Evolutionary conservation across 768 basidiomycete genomes (phyloP), one percentile per base, ranked within the genome.

Genomic region (Collybiopsis confluens): DNA sequence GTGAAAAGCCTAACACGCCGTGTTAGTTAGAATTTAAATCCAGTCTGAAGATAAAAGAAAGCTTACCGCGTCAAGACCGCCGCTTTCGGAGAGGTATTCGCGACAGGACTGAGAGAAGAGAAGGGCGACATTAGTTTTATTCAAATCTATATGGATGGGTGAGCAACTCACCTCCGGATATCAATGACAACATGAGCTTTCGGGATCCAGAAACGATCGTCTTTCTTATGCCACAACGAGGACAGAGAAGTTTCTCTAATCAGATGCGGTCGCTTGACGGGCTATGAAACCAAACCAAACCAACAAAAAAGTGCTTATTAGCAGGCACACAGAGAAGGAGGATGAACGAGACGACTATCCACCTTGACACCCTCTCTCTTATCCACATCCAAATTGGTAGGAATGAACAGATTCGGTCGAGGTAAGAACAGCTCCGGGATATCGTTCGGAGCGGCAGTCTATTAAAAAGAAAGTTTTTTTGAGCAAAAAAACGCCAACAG

Each of bases 191-290:
- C 78, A 57, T 82, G 79, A 2, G 93, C 92, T 64, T 90, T 92
- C 0, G 97, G 97, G 9, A 96, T 83, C 89, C 92, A 96, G 74
- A 97, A 99, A 56, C 77, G 81, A 67, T 99, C 96, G 65, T 99
- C 97, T 65, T 94, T 94, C 75, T 99, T 99, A 71, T 94, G 83
- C 95, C 96, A 99, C 2, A 98, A 71, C 11, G 85, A 78, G 3
- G 86, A 88, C 24, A 86, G 61, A 0, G 80, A 71, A 0, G 84
- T 89, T 67, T 94, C 80, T 28, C 81, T 73, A 52, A 98, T 80
- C 55, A 94, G 78, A 55, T 79, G 73, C 3, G 96, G 95, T 11
- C 89, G 79, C 55, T 79, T 82, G 55, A 78, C 69, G 24, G 90
- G 88, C 92, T 96, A 62, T 5, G 55, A 46, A 27, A 55, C 45